Evolutionary conservation across 2,329 filamentous ascomycete species (phyloP).

Genomic region (Trichothecium roseum): DNA sequence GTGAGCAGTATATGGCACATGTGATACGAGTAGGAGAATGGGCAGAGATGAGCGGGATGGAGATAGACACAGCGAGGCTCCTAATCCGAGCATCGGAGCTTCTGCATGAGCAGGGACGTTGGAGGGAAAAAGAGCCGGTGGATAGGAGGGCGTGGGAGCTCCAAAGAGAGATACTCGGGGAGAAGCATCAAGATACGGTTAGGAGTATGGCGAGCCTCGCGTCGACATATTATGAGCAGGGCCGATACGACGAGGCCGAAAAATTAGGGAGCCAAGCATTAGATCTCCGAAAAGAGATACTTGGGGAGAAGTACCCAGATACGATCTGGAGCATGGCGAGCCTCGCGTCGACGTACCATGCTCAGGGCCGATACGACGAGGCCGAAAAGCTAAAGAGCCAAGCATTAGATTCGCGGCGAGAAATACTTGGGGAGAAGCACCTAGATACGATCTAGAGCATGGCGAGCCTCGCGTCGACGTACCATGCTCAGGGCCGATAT

Average conservation of each 20-base stretch:
- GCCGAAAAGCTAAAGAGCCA: background rate
- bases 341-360: constrained; percentile 8
- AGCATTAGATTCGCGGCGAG: background rate
- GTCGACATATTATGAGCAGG: background rate
- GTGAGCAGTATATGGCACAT: constrained; percentile 17
- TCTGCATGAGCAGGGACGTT: constrained; percentile 12
- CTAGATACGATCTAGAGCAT: constrained; percentile 8
- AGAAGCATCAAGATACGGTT: constrained; percentile 2
- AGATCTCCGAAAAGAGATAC: background rate
- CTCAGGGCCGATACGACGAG: constrained; percentile 4
- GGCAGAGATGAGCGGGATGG: constrained; percentile 11
- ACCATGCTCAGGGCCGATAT: constrained; percentile 3
- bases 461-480: constrained; percentile 9
- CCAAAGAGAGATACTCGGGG: constrained; percentile 9
- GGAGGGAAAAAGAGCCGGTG: constrained; percentile 13
- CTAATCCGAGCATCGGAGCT: constrained; percentile 10
- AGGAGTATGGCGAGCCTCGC: background rate
- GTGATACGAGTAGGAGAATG: constrained; percentile 13
- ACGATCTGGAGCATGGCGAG: constrained; percentile 10
- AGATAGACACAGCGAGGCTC: constrained; percentile 6
- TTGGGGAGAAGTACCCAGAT: constrained; percentile 1
- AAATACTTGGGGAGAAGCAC: background rate
- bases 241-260: background rate
- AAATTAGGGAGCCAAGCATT: background rate
- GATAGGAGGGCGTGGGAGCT: constrained; percentile 8